phyloP scores from a whole-genome alignment of 2,329 filamentous ascomycete species.

The Cladophialophora bantiana region DNA sequence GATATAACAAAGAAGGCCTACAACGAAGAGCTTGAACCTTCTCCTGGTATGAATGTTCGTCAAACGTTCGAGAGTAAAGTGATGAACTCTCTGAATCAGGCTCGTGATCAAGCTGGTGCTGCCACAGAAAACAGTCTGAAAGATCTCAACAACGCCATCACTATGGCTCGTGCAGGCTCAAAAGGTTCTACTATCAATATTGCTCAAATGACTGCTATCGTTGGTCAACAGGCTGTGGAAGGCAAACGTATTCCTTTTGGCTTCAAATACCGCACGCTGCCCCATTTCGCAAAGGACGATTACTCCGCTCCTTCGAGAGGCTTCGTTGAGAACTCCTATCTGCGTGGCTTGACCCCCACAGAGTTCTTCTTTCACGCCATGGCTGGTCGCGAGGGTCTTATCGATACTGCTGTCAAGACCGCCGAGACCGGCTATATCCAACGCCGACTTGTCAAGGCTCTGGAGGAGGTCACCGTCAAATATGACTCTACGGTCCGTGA shows the following conservation, averaged over 20 bases:
- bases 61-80: constrained; percentile 98
- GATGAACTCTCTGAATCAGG: constrained; percentile 89
- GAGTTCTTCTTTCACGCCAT: constrained; percentile 99
- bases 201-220: constrained; percentile 97
- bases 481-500: constrained; percentile 98
- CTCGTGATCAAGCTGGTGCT: constrained; percentile 95
- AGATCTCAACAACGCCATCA: constrained; percentile 93
- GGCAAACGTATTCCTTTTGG: constrained; percentile 99
- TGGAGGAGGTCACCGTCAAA: constrained; percentile 96
- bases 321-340: constrained; percentile 98
- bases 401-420: constrained; percentile 99
- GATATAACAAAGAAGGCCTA: constrained; percentile 79
- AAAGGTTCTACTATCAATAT: constrained; percentile 99
- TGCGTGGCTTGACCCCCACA: constrained; percentile 90
- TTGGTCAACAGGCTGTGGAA: constrained; percentile 97
- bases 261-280: constrained; percentile 96
- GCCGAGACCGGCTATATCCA: constrained; percentile 99
- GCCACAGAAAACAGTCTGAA: constrained; percentile 91
- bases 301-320: constrained; percentile 96
- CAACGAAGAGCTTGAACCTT: constrained; percentile 84
- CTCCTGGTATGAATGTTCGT: constrained; percentile 97
- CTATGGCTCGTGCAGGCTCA: constrained; percentile 95
- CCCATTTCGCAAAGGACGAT: constrained; percentile 99
- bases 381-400: constrained; percentile 99
- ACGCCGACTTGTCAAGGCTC: constrained; percentile 94